These are phyloP conservation scores for Fusarium nygamai DNA, from an alignment of 2,329 filamentous ascomycete species.

Conservation along the genomic window DNA sequence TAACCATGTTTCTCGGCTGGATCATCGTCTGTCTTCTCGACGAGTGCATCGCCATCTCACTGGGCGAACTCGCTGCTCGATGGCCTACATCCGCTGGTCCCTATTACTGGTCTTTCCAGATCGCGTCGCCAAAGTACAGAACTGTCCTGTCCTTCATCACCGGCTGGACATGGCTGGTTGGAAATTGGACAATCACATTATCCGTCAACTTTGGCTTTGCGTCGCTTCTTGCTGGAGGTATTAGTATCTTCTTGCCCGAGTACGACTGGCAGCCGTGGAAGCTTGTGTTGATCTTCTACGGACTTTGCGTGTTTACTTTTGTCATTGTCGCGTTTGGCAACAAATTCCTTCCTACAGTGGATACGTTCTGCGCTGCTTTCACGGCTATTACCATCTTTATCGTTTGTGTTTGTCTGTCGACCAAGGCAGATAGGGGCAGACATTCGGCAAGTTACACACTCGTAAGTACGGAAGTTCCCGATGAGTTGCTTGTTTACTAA, in stretches of 20 bases:
- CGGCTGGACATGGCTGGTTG: conserved; percentile 78
- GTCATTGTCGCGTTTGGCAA: conserved; percentile 72
- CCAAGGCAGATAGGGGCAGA: conserved; percentile 68
- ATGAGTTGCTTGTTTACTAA: background rate
- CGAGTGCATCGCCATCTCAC: conserved; percentile 73
- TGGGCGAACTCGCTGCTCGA: conserved; percentile 77
- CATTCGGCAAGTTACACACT: conserved; percentile 58
- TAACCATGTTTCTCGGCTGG: conserved; percentile 75
- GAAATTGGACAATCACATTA: conserved; percentile 75
- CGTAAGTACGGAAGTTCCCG: background rate
- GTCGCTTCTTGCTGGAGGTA: conserved; percentile 72
- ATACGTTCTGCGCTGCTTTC: conserved; percentile 75
- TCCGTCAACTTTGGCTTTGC: conserved; percentile 76
- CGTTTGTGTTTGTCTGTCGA: conserved; percentile 62
- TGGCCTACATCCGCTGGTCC: conserved; percentile 70
- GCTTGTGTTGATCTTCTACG: conserved; percentile 78
- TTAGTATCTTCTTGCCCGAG: conserved; percentile 68
- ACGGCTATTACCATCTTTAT: conserved; percentile 77
- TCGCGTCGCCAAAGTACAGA: conserved; percentile 68
- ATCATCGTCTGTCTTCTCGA: conserved; percentile 72
- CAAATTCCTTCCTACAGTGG: conserved; percentile 69
- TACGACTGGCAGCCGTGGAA: conserved; percentile 73
- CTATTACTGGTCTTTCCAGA: conserved; percentile 78
- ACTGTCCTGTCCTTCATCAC: conserved; percentile 75
- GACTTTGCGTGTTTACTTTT: conserved; percentile 70